These are phyloP conservation scores for Pneumocystis sp. DNA, from an alignment of 1,139 yeast species.

Conservation along the genomic window DNA sequence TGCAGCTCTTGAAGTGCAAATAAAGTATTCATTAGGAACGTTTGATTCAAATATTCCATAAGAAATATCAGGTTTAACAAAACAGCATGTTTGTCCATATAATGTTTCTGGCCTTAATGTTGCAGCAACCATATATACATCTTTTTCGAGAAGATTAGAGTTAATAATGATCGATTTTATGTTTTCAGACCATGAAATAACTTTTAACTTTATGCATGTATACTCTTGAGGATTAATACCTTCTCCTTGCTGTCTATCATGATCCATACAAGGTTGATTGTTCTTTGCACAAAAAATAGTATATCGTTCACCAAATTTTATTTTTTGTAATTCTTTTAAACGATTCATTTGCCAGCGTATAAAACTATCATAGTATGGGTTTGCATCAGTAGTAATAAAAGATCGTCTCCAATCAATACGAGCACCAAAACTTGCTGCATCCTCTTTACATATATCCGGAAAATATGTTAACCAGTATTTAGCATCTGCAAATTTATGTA, in stretches of 20 bases:
- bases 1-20: slow-evolving; percentile 93
- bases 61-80: slow-evolving; percentile 84
- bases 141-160: slow-evolving; percentile 31
- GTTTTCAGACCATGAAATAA: slow-evolving; percentile 42
- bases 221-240: slow-evolving; percentile 96
- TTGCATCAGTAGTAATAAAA: slow-evolving; percentile 84
- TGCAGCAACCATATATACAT: slow-evolving; percentile 79
- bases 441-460: slow-evolving; percentile 77
- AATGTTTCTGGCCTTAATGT: slow-evolving; percentile 97
- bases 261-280: slow-evolving; percentile 99
- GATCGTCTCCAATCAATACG: slow-evolving; percentile 98
- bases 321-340: slow-evolving; percentile 72
- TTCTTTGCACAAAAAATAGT: slow-evolving; percentile 95
- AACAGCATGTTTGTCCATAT: slow-evolving; percentile 98
- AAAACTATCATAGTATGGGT: slow-evolving; percentile 89
- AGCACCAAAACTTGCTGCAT: slow-evolving; percentile 74
- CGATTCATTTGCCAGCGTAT: slow-evolving; percentile 94
- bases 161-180: slow-evolving; percentile 36
- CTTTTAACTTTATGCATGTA: slow-evolving; percentile 74
- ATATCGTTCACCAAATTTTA: slow-evolving; percentile 95
- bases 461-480: slow-evolving; percentile 75
- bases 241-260: slow-evolving; percentile 94
- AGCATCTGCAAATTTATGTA: slow-evolving; percentile 77
- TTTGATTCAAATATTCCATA: slow-evolving; percentile 90
- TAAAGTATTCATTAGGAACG: slow-evolving; percentile 50